Evolutionary conservation across 1,139 yeast species (phyloP), one percentile per base, ranked within the genome.

Genomic region (Magnusiomyces suaveolens): DNA sequence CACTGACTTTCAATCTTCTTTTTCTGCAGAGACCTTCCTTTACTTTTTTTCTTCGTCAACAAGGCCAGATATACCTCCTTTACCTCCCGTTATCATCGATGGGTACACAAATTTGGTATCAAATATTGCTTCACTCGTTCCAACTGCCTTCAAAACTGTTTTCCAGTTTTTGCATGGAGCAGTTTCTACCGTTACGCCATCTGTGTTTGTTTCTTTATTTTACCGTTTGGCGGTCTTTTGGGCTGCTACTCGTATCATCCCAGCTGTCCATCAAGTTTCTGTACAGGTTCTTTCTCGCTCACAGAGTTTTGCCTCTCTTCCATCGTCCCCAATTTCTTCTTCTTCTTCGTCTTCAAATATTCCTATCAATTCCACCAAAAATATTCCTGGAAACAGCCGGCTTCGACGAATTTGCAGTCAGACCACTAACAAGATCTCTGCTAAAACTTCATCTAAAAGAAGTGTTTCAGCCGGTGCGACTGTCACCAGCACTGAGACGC

Each of bases 171-270:
- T 86, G 54, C 69, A 78, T 25, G 81, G 82, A 54, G 87, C 96
- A 0, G 73, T 82, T 32, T 81, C 82, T 54, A 86, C 90, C 43
- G 76, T 92, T 51, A 86, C 96, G 0, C 81, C 95, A 6, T 87
- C 96, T 2, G 83, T 92, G 25, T 72, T 88, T 44, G 76, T 89
- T 39, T 88, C 89, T 62, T 74, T 92, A 62, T 88, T 89, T 1
- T 90, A 87, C 66, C 78, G 98, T 63, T 81, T 92, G 26, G 78
- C 87, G 1, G 96, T 90, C 2, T 88, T 90, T 64, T 88, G 87
- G 65, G 89, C 96, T 1, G 97, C 97, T 3, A 87, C 97, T 18
- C 83, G 95, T 66, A 89, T 92, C 59, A 87, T 92, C 25, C 97
- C 98, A 1, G 65, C 65, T 1, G 55, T 66, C 43, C 64, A 60